Percentiles rank a stretch among this genome's conserved stretches.
These are phyloP conservation scores for Globisporangium rhizosaccharum DNA, from an alignment of 352 stramenopile genomes.

Conservation along the genomic window DNA sequence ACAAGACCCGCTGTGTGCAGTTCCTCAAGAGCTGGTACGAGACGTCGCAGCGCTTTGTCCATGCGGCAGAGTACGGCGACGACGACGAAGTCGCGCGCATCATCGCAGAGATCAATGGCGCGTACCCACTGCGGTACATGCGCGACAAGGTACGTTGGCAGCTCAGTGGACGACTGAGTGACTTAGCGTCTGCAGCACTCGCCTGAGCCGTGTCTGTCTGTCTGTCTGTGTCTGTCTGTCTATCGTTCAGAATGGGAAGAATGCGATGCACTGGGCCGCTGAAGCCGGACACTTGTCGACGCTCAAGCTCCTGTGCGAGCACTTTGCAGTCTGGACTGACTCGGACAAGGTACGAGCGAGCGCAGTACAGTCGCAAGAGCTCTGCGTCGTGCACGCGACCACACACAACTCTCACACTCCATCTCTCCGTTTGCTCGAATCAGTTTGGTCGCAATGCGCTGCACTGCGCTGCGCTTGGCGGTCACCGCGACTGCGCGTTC, in stretches of 20 bases:
- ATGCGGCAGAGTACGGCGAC: slow-evolving; percentile 75
- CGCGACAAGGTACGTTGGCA: slow-evolving; percentile 64
- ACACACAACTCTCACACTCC: background rate
- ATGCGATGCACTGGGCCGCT: slow-evolving; percentile 83
- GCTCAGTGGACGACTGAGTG: background rate
- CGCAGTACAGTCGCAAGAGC: no score
- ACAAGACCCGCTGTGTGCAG: slow-evolving; percentile 84
- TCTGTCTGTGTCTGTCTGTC: background rate
- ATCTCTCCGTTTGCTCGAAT: background rate
- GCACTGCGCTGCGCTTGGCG: slow-evolving; percentile 71
- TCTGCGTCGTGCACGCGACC: background rate
- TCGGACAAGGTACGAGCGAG: slow-evolving; percentile 52
- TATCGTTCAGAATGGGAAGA: slow-evolving; percentile 72
- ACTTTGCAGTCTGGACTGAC: slow-evolving; percentile 76
- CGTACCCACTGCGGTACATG: slow-evolving; percentile 75
- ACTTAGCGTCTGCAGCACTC: no score
- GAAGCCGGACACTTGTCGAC: slow-evolving; percentile 72
- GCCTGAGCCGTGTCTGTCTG: background rate
- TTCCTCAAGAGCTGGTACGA: slow-evolving; percentile 88
- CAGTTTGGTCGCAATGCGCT: slow-evolving; percentile 84
- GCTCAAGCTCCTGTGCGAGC: slow-evolving; percentile 73
- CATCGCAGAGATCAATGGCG: slow-evolving; percentile 72
- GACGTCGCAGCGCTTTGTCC: slow-evolving; percentile 84
- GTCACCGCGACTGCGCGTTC: slow-evolving; percentile 79
- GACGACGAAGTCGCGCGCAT: slow-evolving; percentile 76